A percentile compares a stretch with the other conserved stretches of the same genome.
Conservation (phyloP, 805 yeast species). For the Jamesozyma hellenica region DNA sequence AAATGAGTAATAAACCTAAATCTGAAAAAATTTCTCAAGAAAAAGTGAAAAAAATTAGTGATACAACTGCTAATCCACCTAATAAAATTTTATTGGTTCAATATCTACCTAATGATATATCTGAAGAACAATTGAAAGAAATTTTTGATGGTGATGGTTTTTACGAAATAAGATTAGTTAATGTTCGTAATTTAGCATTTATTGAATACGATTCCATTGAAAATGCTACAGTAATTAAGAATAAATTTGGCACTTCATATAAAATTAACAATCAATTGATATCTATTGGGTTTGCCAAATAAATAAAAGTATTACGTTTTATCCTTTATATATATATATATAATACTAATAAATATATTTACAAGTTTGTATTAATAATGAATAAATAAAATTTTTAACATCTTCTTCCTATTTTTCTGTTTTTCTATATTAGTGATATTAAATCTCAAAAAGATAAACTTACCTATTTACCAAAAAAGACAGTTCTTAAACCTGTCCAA, state of each 20-base stretch:
- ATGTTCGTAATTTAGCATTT: slow-evolving; percentile 62
- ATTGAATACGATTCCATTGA: slow-evolving; percentile 59
- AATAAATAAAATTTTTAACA: not conserved
- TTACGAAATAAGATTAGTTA: slow-evolving; percentile 54
- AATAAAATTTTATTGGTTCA: slow-evolving; percentile 62
- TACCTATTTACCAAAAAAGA: slow-evolving; percentile 57
- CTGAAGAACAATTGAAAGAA: slow-evolving; percentile 33
- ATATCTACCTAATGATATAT: slow-evolving; percentile 40
- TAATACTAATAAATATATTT: slow-evolving; percentile 5
- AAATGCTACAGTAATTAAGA: slow-evolving; percentile 32
- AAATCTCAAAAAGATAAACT: no score
- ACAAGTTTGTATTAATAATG: slow-evolving; percentile 3
- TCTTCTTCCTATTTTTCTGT: not conserved
- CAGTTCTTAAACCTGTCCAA: slow-evolving; percentile 59
- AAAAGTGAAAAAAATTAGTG: slow-evolving; percentile 7
- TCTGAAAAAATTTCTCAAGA: slow-evolving; percentile 1
- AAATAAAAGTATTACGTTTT: no score
- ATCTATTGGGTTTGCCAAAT: slow-evolving; percentile 26
- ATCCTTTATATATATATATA: not conserved
- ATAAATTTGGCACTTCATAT: slow-evolving; percentile 10
- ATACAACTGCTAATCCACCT: slow-evolving; percentile 40
- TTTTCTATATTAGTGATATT: not conserved
- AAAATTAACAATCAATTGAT: slow-evolving; percentile 8
- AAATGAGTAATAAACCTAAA: not conserved
- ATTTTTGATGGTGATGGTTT: slow-evolving; percentile 52